Evolutionary conservation across 371 early-diverging fungal genomes (phyloP).

Genomic region (Rhizopus sp.): DNA sequence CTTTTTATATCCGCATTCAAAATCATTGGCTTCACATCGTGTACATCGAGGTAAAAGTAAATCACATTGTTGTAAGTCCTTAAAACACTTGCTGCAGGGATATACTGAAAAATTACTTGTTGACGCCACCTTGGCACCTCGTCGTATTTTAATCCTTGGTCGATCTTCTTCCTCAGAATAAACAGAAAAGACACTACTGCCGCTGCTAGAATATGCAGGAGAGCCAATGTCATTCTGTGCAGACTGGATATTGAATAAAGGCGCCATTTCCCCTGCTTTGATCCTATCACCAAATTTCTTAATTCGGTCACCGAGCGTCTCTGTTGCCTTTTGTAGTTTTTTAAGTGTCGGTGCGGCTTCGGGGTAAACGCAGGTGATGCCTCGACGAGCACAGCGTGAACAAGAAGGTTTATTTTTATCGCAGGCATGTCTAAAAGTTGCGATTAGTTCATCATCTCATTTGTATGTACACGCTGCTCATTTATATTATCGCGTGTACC

Average conservation of each 20-base stretch:
- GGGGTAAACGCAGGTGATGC: constrained; percentile 37
- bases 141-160: constrained; percentile 7
- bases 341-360: constrained; percentile 42
- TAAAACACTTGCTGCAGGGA: constrained; percentile 47
- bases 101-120: constrained; percentile 34
- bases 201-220: constrained; percentile 1
- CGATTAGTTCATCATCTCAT: background rate
- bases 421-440: constrained; percentile 29
- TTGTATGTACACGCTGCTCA: background rate
- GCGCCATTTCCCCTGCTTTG: constrained; percentile 13
- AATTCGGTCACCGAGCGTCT: constrained; percentile 32
- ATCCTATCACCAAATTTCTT: constrained; percentile 30
- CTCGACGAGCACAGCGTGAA: constrained; percentile 34
- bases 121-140: constrained; percentile 17
- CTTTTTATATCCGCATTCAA: constrained; percentile 32
- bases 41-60: constrained; percentile 37
- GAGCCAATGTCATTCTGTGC: constrained; percentile 6
- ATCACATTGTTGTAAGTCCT: constrained; percentile 46
- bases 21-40: constrained; percentile 33
- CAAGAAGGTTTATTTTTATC: constrained; percentile 37
- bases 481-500: constrained; percentile 16
- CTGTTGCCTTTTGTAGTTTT: constrained; percentile 34
- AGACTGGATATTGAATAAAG: background rate
- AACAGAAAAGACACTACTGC: constrained; percentile 4
- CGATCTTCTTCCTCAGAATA: constrained; percentile 11